Conservation (phyloP, 306 rosid genomes). For the Malus sylvestris region DNA sequence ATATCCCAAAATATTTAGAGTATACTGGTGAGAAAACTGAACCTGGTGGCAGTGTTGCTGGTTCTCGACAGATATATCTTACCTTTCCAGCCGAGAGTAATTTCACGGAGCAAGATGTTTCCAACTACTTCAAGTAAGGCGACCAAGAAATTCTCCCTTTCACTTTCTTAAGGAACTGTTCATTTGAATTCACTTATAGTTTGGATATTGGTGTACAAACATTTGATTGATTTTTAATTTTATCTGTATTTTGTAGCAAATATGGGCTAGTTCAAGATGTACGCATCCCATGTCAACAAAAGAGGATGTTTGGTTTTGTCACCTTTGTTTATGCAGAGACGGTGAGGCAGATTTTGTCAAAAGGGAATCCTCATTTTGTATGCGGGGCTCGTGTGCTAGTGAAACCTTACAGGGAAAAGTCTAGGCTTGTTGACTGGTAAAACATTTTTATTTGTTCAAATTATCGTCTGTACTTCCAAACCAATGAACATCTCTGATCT, state of each 20-base stretch:
- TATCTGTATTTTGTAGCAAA: slow-evolving; percentile 20
- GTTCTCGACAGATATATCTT: slow-evolving; percentile 41
- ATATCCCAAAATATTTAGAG: slow-evolving; percentile 26
- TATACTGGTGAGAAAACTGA: slow-evolving; percentile 28
- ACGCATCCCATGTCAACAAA: slow-evolving; percentile 45
- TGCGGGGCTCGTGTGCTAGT: slow-evolving; percentile 44
- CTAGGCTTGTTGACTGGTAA: slow-evolving; percentile 35
- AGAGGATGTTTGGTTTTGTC: slow-evolving; percentile 52
- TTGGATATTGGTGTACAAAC: background rate
- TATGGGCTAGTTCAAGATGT: slow-evolving; percentile 51
- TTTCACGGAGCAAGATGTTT: slow-evolving; percentile 41
- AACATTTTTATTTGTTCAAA: background rate
- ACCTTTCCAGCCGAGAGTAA: slow-evolving; percentile 47
- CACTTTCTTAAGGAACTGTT: background rate
- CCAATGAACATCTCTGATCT: background rate
- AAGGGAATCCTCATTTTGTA: slow-evolving; percentile 39
- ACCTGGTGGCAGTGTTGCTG: slow-evolving; percentile 23
- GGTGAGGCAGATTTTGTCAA: slow-evolving; percentile 7
- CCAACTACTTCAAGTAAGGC: slow-evolving; percentile 39
- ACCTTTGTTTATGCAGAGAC: background rate
- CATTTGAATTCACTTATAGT: background rate
- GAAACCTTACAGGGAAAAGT: slow-evolving; percentile 42
- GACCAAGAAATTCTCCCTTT: too few relatives aligned
- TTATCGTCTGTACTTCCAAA: background rate
- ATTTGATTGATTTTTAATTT: background rate